Base-by-base conservation (phyloP, 202 grass and related monocot genomes). In the Panicum virgatum region DNA sequence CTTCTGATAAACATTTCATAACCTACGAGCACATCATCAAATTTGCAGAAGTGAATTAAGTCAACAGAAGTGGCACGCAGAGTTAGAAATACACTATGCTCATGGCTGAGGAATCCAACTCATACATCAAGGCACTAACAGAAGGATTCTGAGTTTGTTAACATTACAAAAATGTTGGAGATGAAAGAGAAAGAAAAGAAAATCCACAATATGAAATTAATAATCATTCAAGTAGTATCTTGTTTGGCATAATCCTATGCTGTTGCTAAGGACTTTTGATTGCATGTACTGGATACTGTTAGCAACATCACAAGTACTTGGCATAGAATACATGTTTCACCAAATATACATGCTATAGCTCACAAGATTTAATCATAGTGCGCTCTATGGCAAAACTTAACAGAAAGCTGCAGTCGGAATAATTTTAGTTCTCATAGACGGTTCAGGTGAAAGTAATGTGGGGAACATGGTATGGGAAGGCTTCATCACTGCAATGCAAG, bases 71-170 rank as follows among this genome's bases (percentile, higher is more conserved):
- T 51, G 61, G 6, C 7, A 77, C 22, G 8, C 18, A 77, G 2
- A 47, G 58, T 52, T 39, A 75, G 27, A 54, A 61, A 75, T n/a
- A 19, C 59, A 39, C 3, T 38, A n/a, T 66, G 30, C 23, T 29
- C 40, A 83, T 58, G 57, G 62, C 53, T 12, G 38, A 80, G 69
- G 26, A 62, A 61, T 47, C 59, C 37, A 70, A 56, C 64, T 62
- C 38, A 80, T 12, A 80, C 27, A 54, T 68, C 58, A 88, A 68
- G 32, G 60, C 26, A 20, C 20, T 69, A 75, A 48, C 30, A 78
- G 62, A 30, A 30, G 29, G 29, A 30, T 30, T 30, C 29, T 30
- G 29, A 30, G 2, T 30, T 30, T 30, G 1, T 2, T 30, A 30
- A 30, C 29, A 30, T 30, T 30, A 30, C 29, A 30, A 30, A 30